Percentiles rank a stretch among this genome's conserved stretches.
These are phyloP conservation scores for Crithidia acanthocephali DNA, from an alignment of 208 protist species.

Conservation along the genomic window DNA sequence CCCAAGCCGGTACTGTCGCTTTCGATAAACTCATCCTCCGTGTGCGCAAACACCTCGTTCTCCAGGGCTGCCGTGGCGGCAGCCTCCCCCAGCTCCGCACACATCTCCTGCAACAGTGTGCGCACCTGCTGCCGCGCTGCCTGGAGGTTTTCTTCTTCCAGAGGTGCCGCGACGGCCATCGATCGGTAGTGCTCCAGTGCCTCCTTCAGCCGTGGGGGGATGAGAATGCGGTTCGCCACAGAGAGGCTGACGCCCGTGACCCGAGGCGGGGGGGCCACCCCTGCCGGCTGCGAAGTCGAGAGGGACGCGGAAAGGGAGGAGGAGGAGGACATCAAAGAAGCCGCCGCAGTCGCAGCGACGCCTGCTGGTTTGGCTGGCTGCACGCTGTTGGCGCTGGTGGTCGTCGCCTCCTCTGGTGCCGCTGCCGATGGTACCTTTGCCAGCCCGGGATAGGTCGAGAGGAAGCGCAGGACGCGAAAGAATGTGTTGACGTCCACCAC, in stretches of 20 bases:
- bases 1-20: background rate
- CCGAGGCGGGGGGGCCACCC: background rate
- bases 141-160: conserved; percentile 32
- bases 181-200: conserved; percentile 67
- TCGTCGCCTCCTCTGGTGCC: background rate
- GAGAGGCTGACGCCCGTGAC: conserved; percentile 24
- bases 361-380: too few relatives aligned
- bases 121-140: conserved; percentile 29
- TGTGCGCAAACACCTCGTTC: conserved; percentile 21
- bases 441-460: conserved; percentile 33
- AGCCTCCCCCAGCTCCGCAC: conserved; percentile 9
- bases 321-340: background rate
- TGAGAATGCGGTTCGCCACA: conserved; percentile 29
- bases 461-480: conserved; percentile 66
- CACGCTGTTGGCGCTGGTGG: too few relatives aligned
- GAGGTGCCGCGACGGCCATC: conserved; percentile 56
- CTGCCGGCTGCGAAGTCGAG: background rate
- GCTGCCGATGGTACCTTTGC: background rate
- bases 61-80: conserved; percentile 12
- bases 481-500: conserved; percentile 45
- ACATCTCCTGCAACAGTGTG: conserved; percentile 18
- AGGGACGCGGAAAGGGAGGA: background rate
- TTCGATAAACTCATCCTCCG: background rate
- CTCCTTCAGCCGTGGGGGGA: conserved; percentile 31
- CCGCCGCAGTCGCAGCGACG: background rate